These are phyloP conservation scores for Trametes elegans DNA, from an alignment of 768 basidiomycete species.

Conservation along the genomic window DNA sequence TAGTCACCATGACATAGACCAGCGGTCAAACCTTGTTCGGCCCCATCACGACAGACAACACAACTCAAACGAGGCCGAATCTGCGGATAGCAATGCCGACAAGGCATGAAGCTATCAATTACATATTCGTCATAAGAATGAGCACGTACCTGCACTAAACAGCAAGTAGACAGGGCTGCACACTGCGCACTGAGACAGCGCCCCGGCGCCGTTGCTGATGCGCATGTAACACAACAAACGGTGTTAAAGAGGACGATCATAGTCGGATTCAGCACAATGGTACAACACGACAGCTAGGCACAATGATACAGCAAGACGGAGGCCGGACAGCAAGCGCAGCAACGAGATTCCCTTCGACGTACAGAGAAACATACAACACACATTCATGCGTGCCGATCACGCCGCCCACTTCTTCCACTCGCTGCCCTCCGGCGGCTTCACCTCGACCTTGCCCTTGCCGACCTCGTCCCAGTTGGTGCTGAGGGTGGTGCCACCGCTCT, in stretches of 20 bases:
- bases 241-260: background rate
- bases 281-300: conserved; percentile 2
- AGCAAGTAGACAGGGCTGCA: background rate
- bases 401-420: conserved; percentile 78
- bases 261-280: background rate
- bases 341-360: background rate
- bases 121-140: background rate
- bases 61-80: conserved; percentile 1
- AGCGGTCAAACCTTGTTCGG: background rate
- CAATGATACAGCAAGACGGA: background rate
- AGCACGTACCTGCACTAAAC: too few species aligned
- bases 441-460: conserved; percentile 60
- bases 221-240: background rate
- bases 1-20: background rate
- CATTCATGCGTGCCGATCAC: conserved; percentile 1
- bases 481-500: conserved; percentile 92
- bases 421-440: conserved; percentile 81
- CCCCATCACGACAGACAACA: background rate
- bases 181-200: background rate
- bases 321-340: background rate
- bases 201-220: background rate
- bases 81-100: background rate
- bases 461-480: conserved; percentile 98
- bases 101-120: background rate
- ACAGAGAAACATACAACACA: background rate